These are phyloP conservation scores for Priceomyces castillae DNA, from an alignment of 805 yeast species.

Conservation along the genomic window DNA sequence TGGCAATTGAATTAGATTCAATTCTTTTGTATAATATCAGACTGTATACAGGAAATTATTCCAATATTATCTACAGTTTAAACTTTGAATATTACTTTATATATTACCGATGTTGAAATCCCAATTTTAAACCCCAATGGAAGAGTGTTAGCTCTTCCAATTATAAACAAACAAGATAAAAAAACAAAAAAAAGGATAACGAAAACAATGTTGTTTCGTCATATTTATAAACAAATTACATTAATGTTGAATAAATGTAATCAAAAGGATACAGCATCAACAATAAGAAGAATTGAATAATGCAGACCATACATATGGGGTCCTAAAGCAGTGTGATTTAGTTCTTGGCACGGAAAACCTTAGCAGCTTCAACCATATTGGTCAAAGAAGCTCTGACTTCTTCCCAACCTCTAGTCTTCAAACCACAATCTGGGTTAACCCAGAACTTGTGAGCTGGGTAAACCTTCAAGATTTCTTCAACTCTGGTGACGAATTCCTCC, in stretches of 20 bases:
- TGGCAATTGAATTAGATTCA: background rate
- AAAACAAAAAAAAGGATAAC: conserved; percentile 2
- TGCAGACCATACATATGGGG: conserved; percentile 21
- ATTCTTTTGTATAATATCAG: background rate
- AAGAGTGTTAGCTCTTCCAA: conserved; percentile 12
- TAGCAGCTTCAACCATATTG: conserved; percentile 99
- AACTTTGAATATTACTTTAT: background rate
- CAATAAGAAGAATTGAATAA: conserved; percentile 40
- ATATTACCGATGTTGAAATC: conserved; percentile 49
- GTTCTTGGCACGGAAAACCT: conserved; percentile 65
- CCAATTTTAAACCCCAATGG: conserved; percentile 40
- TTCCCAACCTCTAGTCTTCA: conserved; percentile 99
- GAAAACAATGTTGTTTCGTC: background rate
- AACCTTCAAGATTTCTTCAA: conserved; percentile 89
- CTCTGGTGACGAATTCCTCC: conserved; percentile 93
- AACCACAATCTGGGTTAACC: conserved; percentile 99
- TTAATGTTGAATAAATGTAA: conserved; percentile 52
- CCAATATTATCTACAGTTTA: background rate
- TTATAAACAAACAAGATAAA: conserved; percentile 11
- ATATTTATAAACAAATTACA: conserved; percentile 28
- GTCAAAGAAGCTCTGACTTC: conserved; percentile 93
- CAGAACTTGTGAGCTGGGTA: conserved; percentile 98
- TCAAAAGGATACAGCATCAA: conserved; percentile 35
- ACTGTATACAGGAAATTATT: background rate
- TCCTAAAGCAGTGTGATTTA: conserved; percentile 14